These are phyloP conservation scores for Boechera stricta DNA, from an alignment of 345 rosid genomes.

Conservation along the genomic window DNA sequence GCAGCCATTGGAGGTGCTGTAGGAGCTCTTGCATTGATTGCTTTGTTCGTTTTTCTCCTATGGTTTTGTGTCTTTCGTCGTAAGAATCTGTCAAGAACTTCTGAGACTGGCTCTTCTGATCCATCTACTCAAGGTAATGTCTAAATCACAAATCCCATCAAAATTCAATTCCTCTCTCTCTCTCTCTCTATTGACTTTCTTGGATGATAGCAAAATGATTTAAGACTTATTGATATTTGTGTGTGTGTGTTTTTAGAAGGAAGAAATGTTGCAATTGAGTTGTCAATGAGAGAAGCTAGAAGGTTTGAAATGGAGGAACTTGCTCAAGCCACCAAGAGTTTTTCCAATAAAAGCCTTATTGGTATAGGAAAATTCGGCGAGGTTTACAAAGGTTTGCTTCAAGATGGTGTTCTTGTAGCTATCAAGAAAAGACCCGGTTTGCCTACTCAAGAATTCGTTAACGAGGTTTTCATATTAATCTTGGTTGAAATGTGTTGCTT, in stretches of 20 bases:
- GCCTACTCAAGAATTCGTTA: constrained; percentile 77
- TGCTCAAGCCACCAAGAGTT: constrained; percentile 80
- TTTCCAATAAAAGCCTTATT: constrained; percentile 71
- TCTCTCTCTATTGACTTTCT: constrained; percentile 28
- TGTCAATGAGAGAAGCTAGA: constrained; percentile 75
- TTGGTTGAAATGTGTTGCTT: constrained; percentile 1
- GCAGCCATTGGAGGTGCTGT: constrained; percentile 90
- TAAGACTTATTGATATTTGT: constrained; percentile 15
- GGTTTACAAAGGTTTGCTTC: constrained; percentile 91
- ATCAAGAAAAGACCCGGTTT: constrained; percentile 78
- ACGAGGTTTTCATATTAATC: constrained; percentile 62
- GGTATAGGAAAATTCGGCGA: constrained; percentile 92
- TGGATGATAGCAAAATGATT: neutral
- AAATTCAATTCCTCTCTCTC: constrained; percentile 20
- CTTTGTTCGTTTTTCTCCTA: constrained; percentile 53
- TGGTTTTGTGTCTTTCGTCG: constrained; percentile 68
- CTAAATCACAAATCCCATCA: constrained; percentile 61
- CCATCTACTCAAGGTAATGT: constrained; percentile 71
- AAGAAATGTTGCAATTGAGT: constrained; percentile 74
- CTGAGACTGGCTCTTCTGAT: constrained; percentile 90
- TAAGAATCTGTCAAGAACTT: constrained; percentile 61
- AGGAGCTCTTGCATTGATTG: constrained; percentile 89
- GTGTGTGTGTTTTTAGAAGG: constrained; percentile 51
- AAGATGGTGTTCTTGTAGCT: constrained; percentile 90
- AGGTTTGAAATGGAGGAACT: constrained; percentile 85